Percentiles rank a stretch among this genome's conserved stretches.
Evolutionary conservation across 2,329 filamentous ascomycete species (phyloP).

Genomic region (Colletotrichum echinochloae): DNA sequence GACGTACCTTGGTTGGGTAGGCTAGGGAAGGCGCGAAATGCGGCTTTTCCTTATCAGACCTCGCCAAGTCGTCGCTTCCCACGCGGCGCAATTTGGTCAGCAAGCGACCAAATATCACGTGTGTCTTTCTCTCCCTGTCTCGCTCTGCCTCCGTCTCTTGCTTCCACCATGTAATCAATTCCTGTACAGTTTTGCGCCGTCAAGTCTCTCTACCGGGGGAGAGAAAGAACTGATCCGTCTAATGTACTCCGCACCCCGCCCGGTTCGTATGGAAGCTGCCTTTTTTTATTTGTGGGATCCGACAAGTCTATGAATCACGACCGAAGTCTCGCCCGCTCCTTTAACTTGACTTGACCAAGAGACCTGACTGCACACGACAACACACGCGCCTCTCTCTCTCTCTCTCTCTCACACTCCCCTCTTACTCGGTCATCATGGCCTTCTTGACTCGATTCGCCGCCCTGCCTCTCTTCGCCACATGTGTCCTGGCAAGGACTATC

Average conservation of each 20-base stretch:
- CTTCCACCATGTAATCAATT: not conserved
- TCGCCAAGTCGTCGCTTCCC: conserved; percentile 12
- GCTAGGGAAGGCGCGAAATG: not conserved
- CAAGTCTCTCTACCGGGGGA: too few relatives aligned
- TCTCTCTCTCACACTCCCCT: not conserved
- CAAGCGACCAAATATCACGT: conserved; percentile 34
- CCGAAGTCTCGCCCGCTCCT: not conserved
- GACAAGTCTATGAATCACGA: conserved; percentile 15
- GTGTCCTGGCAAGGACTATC: conserved; percentile 52
- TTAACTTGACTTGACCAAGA: not conserved
- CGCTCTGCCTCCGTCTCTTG: not conserved
- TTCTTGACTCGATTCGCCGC: conserved; percentile 27
- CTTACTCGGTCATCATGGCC: conserved; percentile 10
- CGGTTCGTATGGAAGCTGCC: conserved; percentile 21
- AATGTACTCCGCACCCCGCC: conserved; percentile 35
- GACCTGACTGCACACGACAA: not conserved
- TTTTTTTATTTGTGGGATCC: conserved; percentile 5
- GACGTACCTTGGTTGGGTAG: not conserved
- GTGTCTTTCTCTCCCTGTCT: conserved; percentile 10
- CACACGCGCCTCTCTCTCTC: not conserved
- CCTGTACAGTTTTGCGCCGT: too few relatives aligned
- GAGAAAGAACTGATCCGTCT: not conserved
- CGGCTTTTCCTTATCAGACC: conserved; percentile 38
- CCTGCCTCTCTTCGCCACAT: conserved; percentile 14
- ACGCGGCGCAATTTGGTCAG: conserved; percentile 20